Percentiles rank a stretch among this genome's conserved stretches.
These are phyloP conservation scores for Termitomyces sp. DNA, from an alignment of 768 basidiomycete species.

Conservation along the genomic window DNA sequence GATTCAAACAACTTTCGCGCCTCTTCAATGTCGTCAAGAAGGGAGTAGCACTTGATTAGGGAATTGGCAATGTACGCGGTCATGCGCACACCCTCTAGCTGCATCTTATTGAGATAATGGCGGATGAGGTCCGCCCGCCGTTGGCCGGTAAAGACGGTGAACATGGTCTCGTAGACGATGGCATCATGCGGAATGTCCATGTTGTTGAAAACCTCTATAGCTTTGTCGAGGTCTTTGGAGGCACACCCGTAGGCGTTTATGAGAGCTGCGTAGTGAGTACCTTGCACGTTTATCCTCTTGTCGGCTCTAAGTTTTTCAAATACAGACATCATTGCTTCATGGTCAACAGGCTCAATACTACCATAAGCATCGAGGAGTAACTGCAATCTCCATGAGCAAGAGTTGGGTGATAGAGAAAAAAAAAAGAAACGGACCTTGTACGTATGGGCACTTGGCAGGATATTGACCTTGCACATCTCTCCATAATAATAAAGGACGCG, in stretches of 20 bases:
- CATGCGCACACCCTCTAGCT: constrained; percentile 64
- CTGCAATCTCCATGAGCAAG: constrained; percentile 29
- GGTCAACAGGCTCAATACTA: constrained; percentile 76
- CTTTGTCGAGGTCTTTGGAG: constrained; percentile 69
- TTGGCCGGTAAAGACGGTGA: constrained; percentile 80
- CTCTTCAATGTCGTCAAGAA: constrained; percentile 61
- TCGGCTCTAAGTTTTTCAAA: constrained; percentile 57
- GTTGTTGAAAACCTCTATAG: constrained; percentile 72
- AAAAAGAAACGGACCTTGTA: constrained; percentile 67
- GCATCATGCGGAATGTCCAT: constrained; percentile 70
- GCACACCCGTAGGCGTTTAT: constrained; percentile 89
- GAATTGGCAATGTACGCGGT: constrained; percentile 95
- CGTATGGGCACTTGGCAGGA: constrained; percentile 83
- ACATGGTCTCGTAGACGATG: constrained; percentile 83
- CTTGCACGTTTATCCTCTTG: constrained; percentile 34
- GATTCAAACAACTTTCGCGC: constrained; percentile 78
- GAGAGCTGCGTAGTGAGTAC: constrained; percentile 66
- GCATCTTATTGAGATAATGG: constrained; percentile 59
- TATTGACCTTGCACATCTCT: constrained; percentile 50
- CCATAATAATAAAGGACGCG: constrained; percentile 74
- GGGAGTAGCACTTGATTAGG: constrained; percentile 68
- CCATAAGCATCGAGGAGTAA: constrained; percentile 89
- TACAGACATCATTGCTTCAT: constrained; percentile 61
- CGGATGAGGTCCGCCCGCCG: constrained; percentile 76
- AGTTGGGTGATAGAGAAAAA: not conserved